Evolutionary conservation across 2,329 filamentous ascomycete genomes (phyloP).

Genomic region (Mariannaea sp.): DNA sequence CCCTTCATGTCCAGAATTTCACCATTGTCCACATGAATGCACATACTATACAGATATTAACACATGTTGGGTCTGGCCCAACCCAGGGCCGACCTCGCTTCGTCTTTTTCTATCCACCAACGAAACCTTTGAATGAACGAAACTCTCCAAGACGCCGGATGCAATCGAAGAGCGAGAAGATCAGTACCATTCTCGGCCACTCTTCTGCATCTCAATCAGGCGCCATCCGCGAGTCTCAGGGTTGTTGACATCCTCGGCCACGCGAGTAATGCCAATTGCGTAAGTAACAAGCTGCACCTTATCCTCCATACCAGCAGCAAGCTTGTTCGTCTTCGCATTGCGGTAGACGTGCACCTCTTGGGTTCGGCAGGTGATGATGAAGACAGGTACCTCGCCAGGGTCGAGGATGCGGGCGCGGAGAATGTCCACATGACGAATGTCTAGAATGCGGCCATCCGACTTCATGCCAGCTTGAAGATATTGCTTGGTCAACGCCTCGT

Average conservation of each 20-base stretch:
- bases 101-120: constrained; percentile 33
- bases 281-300: constrained; percentile 98
- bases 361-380: constrained; percentile 94
- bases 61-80: constrained; percentile 34
- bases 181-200: constrained; percentile 81
- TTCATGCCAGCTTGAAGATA: constrained; percentile 92
- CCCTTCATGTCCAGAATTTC: constrained; percentile 32
- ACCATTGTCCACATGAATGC: constrained; percentile 36
- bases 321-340: constrained; percentile 84
- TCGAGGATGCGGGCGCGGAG: constrained; percentile 79
- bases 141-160: constrained; percentile 31
- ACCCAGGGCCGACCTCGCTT: constrained; percentile 17
- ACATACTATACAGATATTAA: constrained; percentile 43
- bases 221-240: constrained; percentile 96
- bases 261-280: constrained; percentile 91
- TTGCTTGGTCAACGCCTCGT: constrained; percentile 94
- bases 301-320: constrained; percentile 97
- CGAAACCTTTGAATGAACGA: too few relatives aligned
- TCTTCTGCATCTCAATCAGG: constrained; percentile 98
- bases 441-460: constrained; percentile 91
- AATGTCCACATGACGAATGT: constrained; percentile 93
- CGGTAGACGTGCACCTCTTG: constrained; percentile 98
- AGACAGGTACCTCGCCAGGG: constrained; percentile 88
- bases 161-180: constrained; percentile 17
- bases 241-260: constrained; percentile 95